Base-by-base conservation (phyloP, 2,329 filamentous ascomycete genomes). In the Monilinia vaccinii-corymbosi region DNA sequence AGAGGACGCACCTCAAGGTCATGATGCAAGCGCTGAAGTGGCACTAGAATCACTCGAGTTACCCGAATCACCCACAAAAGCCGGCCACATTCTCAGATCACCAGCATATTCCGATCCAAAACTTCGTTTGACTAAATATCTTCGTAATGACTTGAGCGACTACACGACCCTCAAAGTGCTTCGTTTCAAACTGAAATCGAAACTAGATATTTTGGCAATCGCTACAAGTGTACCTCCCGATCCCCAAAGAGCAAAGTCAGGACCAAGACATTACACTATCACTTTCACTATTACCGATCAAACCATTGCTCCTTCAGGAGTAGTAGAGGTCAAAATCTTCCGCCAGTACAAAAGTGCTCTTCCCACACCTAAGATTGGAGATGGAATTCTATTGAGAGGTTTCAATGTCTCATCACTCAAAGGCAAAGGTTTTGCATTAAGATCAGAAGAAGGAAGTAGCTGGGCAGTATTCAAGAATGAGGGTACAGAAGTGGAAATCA, bases 401-500 rank as follows among this genome's bases (percentile, higher is more conserved):
- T 82, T 87, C 64, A 75, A 76, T 32, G 79, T 84, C 16, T 74
- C 78, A 46, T 75, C 81, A 3, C 71, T 85, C 55, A 78, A 79
- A 61, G 75, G 75, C 49, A 79, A 79, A 56, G 82, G 79, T 1
- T 84, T 81, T 63, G 82, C 81, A 0, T 72, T 86, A 53, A 74
- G 77, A 51, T 70, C 69, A 14, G 67, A 68, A 13, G 79, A 81
- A 48, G 75, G 73, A 38, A 85, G 81, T 18, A 79, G 80, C 58
- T 87, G 84, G 81, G 83, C 81, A 2, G 81, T 87, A 3, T 85
- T 83, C 63, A 81, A 84, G 65, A 65, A 64, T 28, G 61, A 60
- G 14, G 67, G 73, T 44, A 71, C 73, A 48, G 71, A 74, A 46
- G 79, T 65, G 10, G 68, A 86, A 72, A 79, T 86, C 56, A 79